These are phyloP conservation scores for Linaria vulgaris DNA, from an alignment of 257 asterid species.

Conservation along the genomic window DNA sequence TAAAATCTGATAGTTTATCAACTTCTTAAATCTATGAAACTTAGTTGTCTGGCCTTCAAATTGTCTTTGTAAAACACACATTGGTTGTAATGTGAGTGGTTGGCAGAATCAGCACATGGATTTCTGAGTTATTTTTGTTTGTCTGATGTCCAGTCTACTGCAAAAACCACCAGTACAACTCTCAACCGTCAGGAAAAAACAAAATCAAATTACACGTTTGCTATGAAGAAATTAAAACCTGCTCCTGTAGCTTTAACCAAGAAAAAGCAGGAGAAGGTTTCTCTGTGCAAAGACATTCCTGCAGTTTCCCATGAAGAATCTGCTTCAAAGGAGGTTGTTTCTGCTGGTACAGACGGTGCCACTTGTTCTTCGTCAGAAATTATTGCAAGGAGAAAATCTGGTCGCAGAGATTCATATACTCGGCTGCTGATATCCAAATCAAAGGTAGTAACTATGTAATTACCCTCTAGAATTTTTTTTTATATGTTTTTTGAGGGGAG, in stretches of 20 bases:
- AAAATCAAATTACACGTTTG: constrained; percentile 34
- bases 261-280: constrained; percentile 36
- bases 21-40: neutral
- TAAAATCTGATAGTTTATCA: neutral
- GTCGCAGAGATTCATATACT: constrained; percentile 76
- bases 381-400: constrained; percentile 47
- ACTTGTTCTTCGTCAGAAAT: constrained; percentile 22
- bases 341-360: constrained; percentile 30
- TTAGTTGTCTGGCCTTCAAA: constrained; percentile 1
- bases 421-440: constrained; percentile 63
- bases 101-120: constrained; percentile 15
- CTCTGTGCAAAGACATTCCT: constrained; percentile 35
- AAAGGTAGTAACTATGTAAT: constrained; percentile 45
- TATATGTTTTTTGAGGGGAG: neutral
- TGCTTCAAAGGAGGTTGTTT: constrained; percentile 38
- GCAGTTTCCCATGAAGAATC: constrained; percentile 43
- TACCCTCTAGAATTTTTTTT: constrained; percentile 9
- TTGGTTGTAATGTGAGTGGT: neutral
- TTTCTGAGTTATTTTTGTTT: constrained; percentile 18
- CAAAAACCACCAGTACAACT: constrained; percentile 31
- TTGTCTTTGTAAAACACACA: neutral
- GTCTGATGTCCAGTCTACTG: constrained; percentile 43
- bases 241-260: constrained; percentile 28
- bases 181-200: constrained; percentile 40
- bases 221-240: constrained; percentile 42